Conservation (phyloP, 345 rosid species). For the Erodium maritimum region DNA sequence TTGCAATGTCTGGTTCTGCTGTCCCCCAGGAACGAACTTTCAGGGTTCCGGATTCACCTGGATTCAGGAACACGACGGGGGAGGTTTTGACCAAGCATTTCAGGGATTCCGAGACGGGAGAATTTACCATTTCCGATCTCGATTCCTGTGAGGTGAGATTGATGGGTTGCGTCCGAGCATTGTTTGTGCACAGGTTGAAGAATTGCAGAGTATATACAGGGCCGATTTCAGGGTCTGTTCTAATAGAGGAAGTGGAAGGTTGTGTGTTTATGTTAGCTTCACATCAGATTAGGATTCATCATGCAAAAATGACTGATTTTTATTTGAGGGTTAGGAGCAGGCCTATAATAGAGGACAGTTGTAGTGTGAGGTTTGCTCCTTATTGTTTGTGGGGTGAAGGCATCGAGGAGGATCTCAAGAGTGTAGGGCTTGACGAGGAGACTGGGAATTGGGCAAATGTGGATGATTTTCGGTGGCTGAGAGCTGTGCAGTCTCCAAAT, state of each 20-base stretch:
- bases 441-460: constrained; percentile 57
- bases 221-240: constrained; percentile 65
- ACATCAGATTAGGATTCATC: constrained; percentile 81
- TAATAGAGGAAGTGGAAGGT: constrained; percentile 62
- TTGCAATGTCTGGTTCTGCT: neutral
- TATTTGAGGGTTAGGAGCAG: constrained; percentile 77
- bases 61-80: constrained; percentile 39
- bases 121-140: constrained; percentile 53
- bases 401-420: constrained; percentile 49
- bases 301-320: constrained; percentile 47
- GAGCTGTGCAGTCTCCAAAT: constrained; percentile 69
- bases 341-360: constrained; percentile 72
- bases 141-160: constrained; percentile 61
- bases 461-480: constrained; percentile 87
- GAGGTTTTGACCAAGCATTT: constrained; percentile 37
- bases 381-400: constrained; percentile 61
- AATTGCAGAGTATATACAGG: constrained; percentile 48
- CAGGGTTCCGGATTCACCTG: constrained; percentile 44
- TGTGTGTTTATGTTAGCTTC: constrained; percentile 62
- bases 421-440: constrained; percentile 54
- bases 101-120: constrained; percentile 43
- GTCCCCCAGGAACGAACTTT: constrained; percentile 6
- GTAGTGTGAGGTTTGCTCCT: constrained; percentile 56
- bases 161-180: constrained; percentile 35
- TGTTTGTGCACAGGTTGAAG: constrained; percentile 49